A percentile compares a stretch with the other conserved stretches of the same genome.
Evolutionary conservation across 148 eudicot genomes (phyloP).

Genomic region (Gaultheria prostrata): DNA sequence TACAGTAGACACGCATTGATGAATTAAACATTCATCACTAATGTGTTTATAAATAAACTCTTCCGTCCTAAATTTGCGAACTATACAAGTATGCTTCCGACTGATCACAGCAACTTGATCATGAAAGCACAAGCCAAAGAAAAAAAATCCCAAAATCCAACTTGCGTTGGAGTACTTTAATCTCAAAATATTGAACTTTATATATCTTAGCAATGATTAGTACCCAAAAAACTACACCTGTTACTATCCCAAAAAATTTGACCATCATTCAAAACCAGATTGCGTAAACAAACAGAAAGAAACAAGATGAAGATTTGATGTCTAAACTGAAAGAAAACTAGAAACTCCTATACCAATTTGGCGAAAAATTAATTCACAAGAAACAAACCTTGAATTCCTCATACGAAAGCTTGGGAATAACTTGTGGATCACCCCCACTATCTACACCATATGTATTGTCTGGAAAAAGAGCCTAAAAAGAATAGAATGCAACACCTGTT

Average conservation of each 20-base stretch:
- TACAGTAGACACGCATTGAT: background rate
- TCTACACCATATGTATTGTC: constrained; percentile 97
- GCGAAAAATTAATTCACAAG: background rate
- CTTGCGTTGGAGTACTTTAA: background rate
- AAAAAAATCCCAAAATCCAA: background rate
- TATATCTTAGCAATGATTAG: background rate
- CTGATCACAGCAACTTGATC: background rate
- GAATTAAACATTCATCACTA: background rate
- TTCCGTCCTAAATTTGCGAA: background rate
- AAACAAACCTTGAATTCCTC: constrained; percentile 83
- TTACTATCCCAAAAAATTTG: background rate
- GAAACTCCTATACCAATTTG: background rate
- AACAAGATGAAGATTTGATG: background rate
- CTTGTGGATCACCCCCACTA: constrained; percentile 98
- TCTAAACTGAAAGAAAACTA: background rate
- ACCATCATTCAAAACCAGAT: background rate
- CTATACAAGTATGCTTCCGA: background rate
- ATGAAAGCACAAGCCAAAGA: background rate
- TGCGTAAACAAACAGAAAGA: background rate
- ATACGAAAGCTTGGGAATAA: constrained; percentile 83
- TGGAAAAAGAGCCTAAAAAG: constrained; percentile 77
- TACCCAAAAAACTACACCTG: background rate
- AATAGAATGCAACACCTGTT: background rate
- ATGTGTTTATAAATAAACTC: background rate
- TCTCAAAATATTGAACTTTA: background rate